Evolutionary conservation across 176 grass and related monocot species (phyloP), one percentile per base, ranked within the genome.

Genomic region (Rhynchospora tenuis): DNA sequence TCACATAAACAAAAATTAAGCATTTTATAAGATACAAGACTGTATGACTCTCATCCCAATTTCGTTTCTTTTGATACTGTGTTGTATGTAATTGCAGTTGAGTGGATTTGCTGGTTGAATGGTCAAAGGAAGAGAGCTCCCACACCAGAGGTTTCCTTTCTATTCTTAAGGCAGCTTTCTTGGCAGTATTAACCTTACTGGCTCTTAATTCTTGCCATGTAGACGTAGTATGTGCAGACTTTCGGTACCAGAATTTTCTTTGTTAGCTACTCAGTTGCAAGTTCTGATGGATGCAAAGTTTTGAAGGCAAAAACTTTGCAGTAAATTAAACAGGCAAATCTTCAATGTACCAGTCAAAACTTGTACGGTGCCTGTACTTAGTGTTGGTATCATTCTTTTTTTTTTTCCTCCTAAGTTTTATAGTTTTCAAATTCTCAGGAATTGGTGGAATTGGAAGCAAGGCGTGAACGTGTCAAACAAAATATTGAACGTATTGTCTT

Each of bases 101-200:
- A 98, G 90, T 98, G 95, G 95, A 98, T 93, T 88, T 98, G 95
- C 95, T 98, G 92, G 95, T 88, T 98, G 88, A 98, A 98, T 88
- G 91, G 95, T 19, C 95, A 98, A 60, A 91, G 92, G 64, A 95
- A 90, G 92, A 93, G 87, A 89, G 84, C 91, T 85, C 95, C 95
- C 33, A 90, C 89, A 46, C 92, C 84, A 22, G 92, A 98, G 91
- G 95, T 89, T 86, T 61, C 38, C 28, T 80, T 42, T 80, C 70
- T 38, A 38, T 38, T 38, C 45, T 31, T 51, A 61, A 5, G 7
- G 22, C 10, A 79, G 28, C 61, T 69, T 79, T 60, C 44, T 59
- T 73, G 44, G 14, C 43, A 26, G 22, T 3, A 74, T 74, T 17
- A 50, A 74, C 43, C 4, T 16, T 15, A 74, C 70, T 26, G 22